phyloP scores from a whole-genome alignment of 169 alveolate genomes.

The Cryptosporidium sp. region DNA sequence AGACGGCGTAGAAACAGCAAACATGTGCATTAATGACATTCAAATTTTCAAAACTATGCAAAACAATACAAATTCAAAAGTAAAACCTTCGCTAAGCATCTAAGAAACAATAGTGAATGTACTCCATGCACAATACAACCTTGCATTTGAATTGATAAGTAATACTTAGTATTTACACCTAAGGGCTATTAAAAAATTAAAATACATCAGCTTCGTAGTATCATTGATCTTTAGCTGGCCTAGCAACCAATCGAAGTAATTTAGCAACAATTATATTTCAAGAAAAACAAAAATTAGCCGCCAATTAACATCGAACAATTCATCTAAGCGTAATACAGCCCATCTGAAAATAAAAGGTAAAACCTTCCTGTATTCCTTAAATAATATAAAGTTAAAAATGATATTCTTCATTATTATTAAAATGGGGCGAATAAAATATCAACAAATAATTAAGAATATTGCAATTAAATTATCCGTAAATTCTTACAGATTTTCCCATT shows the following conservation, averaged over 20 bases:
- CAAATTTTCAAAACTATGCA: too few species aligned
- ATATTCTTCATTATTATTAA: neutral
- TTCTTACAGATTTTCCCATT: constrained; percentile 98
- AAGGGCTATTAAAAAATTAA: neutral
- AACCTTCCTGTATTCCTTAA: constrained; percentile 5
- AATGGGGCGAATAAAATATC: neutral
- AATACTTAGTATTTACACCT: neutral
- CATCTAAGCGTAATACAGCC: neutral
- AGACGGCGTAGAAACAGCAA: neutral
- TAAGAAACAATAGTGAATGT: too few species aligned
- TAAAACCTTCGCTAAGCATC: too few species aligned
- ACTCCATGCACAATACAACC: neutral
- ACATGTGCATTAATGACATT: neutral
- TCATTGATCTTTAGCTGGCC: neutral
- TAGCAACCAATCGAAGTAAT: neutral
- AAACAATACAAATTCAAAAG: neutral
- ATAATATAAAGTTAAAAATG: neutral
- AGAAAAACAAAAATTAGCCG: neutral
- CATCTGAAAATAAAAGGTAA: neutral
- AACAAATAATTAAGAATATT: neutral
- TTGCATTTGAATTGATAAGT: neutral
- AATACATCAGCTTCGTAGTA: neutral
- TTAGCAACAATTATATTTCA: neutral
- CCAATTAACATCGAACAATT: neutral
- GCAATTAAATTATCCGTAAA: constrained; percentile 90